Base-by-base conservation (phyloP, 148 eudicot species). In the Silene latifolia region DNA sequence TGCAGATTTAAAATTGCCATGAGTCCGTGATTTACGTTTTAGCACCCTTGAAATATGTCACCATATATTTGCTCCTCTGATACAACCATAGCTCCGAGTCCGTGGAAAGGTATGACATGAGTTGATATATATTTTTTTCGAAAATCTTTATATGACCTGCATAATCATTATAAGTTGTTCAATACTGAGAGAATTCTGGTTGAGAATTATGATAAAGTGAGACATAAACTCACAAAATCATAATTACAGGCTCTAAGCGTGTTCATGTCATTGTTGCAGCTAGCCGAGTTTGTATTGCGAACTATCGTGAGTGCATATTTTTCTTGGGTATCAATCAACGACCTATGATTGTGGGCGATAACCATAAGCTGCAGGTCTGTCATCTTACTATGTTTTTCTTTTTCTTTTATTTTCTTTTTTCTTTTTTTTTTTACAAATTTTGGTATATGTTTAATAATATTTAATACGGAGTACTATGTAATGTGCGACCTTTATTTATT, bases 1-100 rank as follows among this genome's bases (percentile, higher is more conserved):
- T 79, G 82, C 88, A 89, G 98, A 89, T 92, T 14, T 77, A 90
- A 56, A 91, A 94, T 76, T 91, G 98, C 81, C 98, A 94, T 54
- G 98, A 95, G 76, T 90, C 96, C 7, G 91, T 89, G 39, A 90
- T 95, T 57, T 95, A 95, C 78, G 86, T 95, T 53, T 84, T 95
- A 73, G 99, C 94, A 72, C 99, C 99, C 59, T 75, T 95, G 72
- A 89, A 79, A 81, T 95, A 86, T 79, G 99, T 96, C 79, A 90
- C 94, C 65, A 75, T 95, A 61, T 95, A 92, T 85, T 85, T 97
- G 99, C 76, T 95, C 94, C 82, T 95, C 99, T 68, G 99, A 95
- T 85, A 86, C 97, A 24, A 92, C 99, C 67, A 86, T 95, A 71
- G 86, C 92, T 78, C 90, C 92, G 35, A 97, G 99, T 71, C 99